phyloP scores from a whole-genome alignment of 2,329 filamentous ascomycete species.

The Pyricularia sp. region DNA sequence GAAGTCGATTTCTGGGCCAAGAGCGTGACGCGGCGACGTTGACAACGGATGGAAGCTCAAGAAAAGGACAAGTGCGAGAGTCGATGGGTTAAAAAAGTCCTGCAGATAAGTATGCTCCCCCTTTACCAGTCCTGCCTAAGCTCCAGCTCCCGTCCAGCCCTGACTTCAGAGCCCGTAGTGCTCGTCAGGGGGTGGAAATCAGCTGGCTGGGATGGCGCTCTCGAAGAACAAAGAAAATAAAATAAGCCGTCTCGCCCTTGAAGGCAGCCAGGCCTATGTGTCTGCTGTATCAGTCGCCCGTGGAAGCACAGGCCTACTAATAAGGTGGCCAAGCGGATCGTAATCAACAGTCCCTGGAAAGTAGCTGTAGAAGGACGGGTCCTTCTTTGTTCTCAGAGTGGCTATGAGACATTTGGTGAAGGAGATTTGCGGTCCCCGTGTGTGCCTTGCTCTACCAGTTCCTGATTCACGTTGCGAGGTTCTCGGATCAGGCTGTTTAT shows the following conservation, averaged over 20 bases:
- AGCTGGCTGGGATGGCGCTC: background rate
- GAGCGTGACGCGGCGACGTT: background rate
- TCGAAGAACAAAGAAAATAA: background rate
- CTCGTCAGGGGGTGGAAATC: background rate
- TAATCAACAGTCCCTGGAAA: background rate
- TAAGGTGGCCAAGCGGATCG: background rate
- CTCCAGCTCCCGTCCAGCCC: background rate
- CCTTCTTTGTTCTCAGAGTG: background rate
- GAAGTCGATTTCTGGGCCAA: background rate
- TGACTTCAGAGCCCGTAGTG: background rate
- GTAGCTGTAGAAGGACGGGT: background rate
- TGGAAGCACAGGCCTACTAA: background rate
- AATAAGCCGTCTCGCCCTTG: background rate
- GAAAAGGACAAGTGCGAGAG: background rate
- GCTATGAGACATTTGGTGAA: conserved; percentile 2
- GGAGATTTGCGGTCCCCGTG: background rate
- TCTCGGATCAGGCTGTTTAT: background rate
- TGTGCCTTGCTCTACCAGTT: background rate
- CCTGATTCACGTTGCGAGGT: background rate
- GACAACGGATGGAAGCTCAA: background rate
- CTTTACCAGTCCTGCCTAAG: background rate
- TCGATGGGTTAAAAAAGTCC: background rate
- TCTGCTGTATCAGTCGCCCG: background rate
- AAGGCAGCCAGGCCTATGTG: background rate
- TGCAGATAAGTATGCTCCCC: background rate